Evolutionary conservation across 176 grass and related monocot species (phyloP), one percentile per base, ranked within the genome.

Genomic region (Eleusine coracana): DNA sequence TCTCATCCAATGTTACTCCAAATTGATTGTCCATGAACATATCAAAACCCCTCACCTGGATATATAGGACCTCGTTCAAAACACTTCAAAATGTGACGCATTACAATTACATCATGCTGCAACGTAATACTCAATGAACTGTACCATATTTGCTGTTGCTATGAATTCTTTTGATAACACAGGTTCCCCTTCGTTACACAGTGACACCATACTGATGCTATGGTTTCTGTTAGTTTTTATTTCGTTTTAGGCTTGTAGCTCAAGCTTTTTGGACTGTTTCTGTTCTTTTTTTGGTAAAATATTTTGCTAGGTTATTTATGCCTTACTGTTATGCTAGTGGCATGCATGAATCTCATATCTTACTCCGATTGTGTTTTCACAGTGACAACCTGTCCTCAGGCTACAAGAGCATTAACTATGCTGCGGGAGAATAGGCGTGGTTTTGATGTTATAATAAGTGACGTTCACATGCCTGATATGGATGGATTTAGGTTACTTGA

Each of bases 381-480:
- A 99, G 97, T 95, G 83, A 96, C 97, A 82, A 90, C 87, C 73
- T 99, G 97, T 73, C 73, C 87, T 83, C 89, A 93, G 78, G 91
- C 97, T 41, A 88, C 91, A 78, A 83, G 41, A 73, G 97, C 97
- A 83, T 80, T 99, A 66, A 34, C 86, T 84, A 92, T 99, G 84
- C 84, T 99, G 46, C 89, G 97, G 46, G 97, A 99, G 81, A 96
- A 87, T 82, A 94, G 85, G 74, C 85, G 92, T 81, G 83, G 85
- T 75, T 99, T 92, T 90, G 93, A 99, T 85, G 89, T 99, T 78
- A 92, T 99, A 77, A 85, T 99, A 83, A 99, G 96, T 34, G 96
- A 99, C 81, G 96, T 99, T 68, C 96, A 99, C 75, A 99, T 99
- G 97, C 97, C 97, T 31, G 97, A 99, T 84, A 99, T 96, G 89